Evolutionary conservation across 2,329 filamentous ascomycete genomes (phyloP).

Genomic region (Pyrenophora seminiperda): DNA sequence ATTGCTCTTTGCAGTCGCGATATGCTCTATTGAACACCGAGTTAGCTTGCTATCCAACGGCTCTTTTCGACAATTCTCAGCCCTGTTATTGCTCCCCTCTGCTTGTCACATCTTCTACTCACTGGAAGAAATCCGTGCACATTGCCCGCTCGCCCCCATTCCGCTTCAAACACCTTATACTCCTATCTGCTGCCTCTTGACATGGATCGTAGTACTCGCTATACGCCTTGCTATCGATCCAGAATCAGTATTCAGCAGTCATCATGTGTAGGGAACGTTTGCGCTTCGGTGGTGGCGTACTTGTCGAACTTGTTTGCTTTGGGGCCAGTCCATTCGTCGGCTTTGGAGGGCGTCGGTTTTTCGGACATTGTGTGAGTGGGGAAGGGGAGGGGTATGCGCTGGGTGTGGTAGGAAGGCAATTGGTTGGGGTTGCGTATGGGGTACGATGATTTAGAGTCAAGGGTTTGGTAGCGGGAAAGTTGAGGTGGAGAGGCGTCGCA

Average conservation of each 20-base stretch:
- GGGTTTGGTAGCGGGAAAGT: not conserved
- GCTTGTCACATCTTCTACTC: conserved; percentile 14
- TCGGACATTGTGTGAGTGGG: conserved; percentile 8
- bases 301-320: conserved; percentile 49
- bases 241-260: conserved; percentile 13
- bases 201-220: conserved; percentile 96
- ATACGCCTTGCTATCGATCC: conserved; percentile 71
- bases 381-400: no score
- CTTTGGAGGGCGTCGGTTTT: conserved; percentile 21
- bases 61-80: not conserved
- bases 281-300: conserved; percentile 30
- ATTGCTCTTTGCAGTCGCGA: conserved; percentile 91
- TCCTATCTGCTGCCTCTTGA: conserved; percentile 85
- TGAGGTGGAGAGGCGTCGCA: conserved; percentile 5
- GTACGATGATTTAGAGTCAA: not conserved
- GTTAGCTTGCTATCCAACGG: not conserved
- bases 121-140: conserved; percentile 97
- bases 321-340: conserved; percentile 29
- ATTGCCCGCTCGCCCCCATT: conserved; percentile 87
- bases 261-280: not conserved
- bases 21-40: conserved; percentile 70
- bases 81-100: no score
- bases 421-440: not conserved
- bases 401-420: not conserved
- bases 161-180: conserved; percentile 84